Percentiles rank a stretch among this genome's conserved stretches.
Evolutionary conservation across 495 filamentous ascomycete species (phyloP).

Genomic region (Penicillium lividum): DNA sequence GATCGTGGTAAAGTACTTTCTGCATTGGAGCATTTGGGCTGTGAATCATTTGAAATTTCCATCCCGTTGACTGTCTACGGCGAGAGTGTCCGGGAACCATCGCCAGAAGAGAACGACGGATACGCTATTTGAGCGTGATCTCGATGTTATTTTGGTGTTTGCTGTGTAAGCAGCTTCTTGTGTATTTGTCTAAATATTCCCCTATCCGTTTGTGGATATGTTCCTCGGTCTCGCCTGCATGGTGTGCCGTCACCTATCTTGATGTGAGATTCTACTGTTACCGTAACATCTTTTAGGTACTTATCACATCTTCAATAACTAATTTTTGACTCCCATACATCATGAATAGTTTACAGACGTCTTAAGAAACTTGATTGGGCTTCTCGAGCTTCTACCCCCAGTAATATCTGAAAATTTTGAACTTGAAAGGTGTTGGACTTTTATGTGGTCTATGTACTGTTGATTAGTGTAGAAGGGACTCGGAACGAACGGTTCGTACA

Average conservation of each 20-base stretch:
- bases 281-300: neutral
- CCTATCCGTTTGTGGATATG: conserved; percentile 4
- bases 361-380: too few species aligned
- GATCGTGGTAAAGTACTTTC: conserved; percentile 71
- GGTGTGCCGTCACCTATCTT: neutral
- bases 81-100: conserved; percentile 51
- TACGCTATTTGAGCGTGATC: conserved; percentile 39
- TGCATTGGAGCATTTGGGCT: conserved; percentile 71
- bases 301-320: neutral
- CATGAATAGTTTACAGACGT: neutral
- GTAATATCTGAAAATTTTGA: too few species aligned
- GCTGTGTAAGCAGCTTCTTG: conserved; percentile 9
- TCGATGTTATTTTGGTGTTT: conserved; percentile 7
- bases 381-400: too few species aligned
- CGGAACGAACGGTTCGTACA: too few species aligned
- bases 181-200: conserved; percentile 26
- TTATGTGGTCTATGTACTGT: too few species aligned
- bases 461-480: too few species aligned
- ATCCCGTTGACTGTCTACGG: conserved; percentile 86
- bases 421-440: too few species aligned
- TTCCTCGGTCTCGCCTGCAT: neutral
- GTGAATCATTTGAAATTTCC: conserved; percentile 87
- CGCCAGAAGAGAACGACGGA: conserved; percentile 49
- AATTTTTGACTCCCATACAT: neutral
- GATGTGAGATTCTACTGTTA: neutral